phyloP scores from a whole-genome alignment of 2,329 filamentous ascomycete species.

The Aspergillus thermomutatus region DNA sequence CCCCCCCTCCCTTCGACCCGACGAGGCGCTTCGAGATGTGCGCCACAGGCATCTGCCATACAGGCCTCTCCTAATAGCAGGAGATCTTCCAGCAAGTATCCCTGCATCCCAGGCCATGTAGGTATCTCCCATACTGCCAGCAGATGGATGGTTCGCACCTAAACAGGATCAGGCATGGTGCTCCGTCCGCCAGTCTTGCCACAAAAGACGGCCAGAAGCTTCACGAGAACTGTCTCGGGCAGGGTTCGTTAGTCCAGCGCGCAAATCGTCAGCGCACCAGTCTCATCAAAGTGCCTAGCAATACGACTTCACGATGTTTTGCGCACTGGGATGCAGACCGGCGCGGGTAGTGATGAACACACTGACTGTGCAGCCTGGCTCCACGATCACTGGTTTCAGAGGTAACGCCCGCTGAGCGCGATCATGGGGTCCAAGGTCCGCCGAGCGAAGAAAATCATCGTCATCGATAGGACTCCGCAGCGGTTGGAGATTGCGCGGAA shows the following conservation, averaged over 20 bases:
- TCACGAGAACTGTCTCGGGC: constrained; percentile 35
- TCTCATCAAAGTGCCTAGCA: constrained; percentile 15
- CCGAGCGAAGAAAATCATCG: constrained; percentile 21
- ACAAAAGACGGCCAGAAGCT: constrained; percentile 6
- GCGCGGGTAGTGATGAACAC: constrained; percentile 26
- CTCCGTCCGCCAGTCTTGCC: not conserved
- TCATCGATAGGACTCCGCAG: constrained; percentile 19
- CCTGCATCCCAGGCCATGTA: constrained; percentile 19
- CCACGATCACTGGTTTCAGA: constrained; percentile 29
- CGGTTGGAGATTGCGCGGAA: constrained; percentile 21
- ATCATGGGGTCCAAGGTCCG: constrained; percentile 31
- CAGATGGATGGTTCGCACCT: too few species aligned
- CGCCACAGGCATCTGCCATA: constrained; percentile 34
- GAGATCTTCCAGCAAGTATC: constrained; percentile 12
- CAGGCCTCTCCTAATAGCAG: constrained; percentile 29
- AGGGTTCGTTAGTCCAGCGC: constrained; percentile 32
- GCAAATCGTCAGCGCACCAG: constrained; percentile 26
- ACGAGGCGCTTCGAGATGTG: constrained; percentile 33
- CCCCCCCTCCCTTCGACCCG: not conserved
- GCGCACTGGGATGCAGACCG: constrained; percentile 31
- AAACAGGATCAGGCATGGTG: too few species aligned
- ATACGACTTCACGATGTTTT: constrained; percentile 19
- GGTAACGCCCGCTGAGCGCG: constrained; percentile 27
- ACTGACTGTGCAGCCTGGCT: constrained; percentile 12
- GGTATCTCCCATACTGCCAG: constrained; percentile 12